Percentiles rank a stretch among this genome's conserved stretches.
phyloP scores from a whole-genome alignment of 176 grass and related monocot genomes.

The Chrysopogon serrulatus region DNA sequence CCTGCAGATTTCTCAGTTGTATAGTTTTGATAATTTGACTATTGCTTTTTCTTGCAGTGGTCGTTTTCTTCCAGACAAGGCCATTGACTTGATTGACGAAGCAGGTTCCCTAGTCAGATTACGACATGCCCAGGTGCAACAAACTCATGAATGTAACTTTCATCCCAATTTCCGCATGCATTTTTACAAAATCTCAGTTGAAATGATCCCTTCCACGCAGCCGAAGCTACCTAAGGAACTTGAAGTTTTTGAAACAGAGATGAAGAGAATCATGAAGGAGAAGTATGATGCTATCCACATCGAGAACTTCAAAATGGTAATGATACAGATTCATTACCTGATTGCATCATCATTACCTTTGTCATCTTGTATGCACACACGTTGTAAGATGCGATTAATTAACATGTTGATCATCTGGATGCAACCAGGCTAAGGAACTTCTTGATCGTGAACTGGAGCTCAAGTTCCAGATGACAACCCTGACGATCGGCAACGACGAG shows the following conservation, averaged over 20 bases:
- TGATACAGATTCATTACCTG: background rate
- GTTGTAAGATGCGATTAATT: background rate
- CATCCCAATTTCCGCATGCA: background rate
- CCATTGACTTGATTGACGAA: constrained; percentile 87
- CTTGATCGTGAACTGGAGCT: constrained; percentile 60
- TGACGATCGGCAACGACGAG: constrained; percentile 55
- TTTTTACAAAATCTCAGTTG: background rate
- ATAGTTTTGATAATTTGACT: background rate
- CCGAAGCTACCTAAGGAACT: constrained; percentile 23
- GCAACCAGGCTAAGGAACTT: constrained; percentile 61
- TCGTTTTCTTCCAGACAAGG: constrained; percentile 83
- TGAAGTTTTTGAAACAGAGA: constrained; percentile 57
- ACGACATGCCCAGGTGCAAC: constrained; percentile 59
- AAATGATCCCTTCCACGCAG: background rate
- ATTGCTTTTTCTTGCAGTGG: constrained; percentile 39
- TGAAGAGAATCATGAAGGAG: constrained; percentile 61
- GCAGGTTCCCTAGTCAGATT: constrained; percentile 69
- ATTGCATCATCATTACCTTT: background rate
- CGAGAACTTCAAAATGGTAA: constrained; percentile 80
- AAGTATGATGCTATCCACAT: constrained; percentile 52
- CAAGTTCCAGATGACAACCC: constrained; percentile 4
- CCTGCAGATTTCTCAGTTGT: background rate
- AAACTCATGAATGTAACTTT: background rate
- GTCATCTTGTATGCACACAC: background rate
- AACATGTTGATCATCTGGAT: background rate